phyloP scores from a whole-genome alignment of 495 filamentous ascomycete genomes.

The Talaromyces stipitatus region DNA sequence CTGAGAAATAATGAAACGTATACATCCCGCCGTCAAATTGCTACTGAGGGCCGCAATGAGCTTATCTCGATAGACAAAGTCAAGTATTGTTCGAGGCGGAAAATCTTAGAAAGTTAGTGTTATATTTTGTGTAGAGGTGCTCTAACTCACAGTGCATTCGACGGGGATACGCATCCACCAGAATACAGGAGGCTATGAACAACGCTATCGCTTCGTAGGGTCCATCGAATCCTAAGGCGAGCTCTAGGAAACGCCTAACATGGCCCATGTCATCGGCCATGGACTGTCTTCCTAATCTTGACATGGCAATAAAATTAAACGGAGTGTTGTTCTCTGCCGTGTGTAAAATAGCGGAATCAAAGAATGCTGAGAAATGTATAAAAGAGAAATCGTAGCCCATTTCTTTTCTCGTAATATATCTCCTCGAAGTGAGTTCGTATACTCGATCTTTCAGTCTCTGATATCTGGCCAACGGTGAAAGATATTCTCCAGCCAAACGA shows the following conservation, averaged over 20 bases:
- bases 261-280: constrained; percentile 12
- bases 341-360: constrained; percentile 12
- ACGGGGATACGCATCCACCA: constrained; percentile 19
- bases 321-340: constrained; percentile 5
- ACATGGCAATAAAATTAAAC: constrained; percentile 17
- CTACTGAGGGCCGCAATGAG: constrained; percentile 10
- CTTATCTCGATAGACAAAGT: constrained; percentile 9
- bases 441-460: constrained; percentile 10
- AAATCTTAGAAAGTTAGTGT: constrained; percentile 2
- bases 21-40: constrained; percentile 4
- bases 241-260: constrained; percentile 12
- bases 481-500: constrained; percentile 9
- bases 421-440: not conserved
- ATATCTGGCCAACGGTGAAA: constrained; percentile 10
- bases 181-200: constrained; percentile 19
- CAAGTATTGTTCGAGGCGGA: constrained; percentile 9
- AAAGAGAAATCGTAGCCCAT: constrained; percentile 12
- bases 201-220: constrained; percentile 11
- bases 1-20: constrained; percentile 8
- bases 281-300: constrained; percentile 8
- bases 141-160: constrained; percentile 20
- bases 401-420: constrained; percentile 1
- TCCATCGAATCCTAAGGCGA: constrained; percentile 3
- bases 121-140: not conserved
- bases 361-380: constrained; percentile 16